These are phyloP conservation scores for Backusella sp. DNA, from an alignment of 192 early-diverging fungal genomes.

Conservation along the genomic window DNA sequence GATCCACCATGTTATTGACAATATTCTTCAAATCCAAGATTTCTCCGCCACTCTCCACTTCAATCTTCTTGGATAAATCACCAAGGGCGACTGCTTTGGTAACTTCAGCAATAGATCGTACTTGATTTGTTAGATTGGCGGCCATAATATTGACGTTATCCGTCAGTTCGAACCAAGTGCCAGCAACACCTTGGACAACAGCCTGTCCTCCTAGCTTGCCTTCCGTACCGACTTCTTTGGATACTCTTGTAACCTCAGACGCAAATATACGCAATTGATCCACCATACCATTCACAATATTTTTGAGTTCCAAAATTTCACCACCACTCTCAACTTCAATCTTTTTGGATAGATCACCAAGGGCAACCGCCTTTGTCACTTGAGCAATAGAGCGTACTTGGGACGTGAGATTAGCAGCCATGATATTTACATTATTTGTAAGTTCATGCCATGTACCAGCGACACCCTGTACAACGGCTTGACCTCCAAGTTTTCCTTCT, in stretches of 20 bases:
- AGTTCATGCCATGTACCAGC: no score
- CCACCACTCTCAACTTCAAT: constrained; percentile 63
- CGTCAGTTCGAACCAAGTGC: constrained; percentile 57
- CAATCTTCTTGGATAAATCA: constrained; percentile 50
- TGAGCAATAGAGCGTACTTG: constrained; percentile 52
- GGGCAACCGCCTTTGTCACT: constrained; percentile 63
- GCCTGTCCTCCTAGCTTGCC: constrained; percentile 64
- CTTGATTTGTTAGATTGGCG: constrained; percentile 50
- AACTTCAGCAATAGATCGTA: constrained; percentile 53
- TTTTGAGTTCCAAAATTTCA: constrained; percentile 66
- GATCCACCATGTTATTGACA: constrained; percentile 65
- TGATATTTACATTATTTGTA: no score
- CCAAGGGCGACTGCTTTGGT: constrained; percentile 51
- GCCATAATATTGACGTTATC: constrained; percentile 63
- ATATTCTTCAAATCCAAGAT: constrained; percentile 57
- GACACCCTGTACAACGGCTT: no score
- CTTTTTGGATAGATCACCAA: constrained; percentile 63
- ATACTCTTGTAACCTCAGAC: constrained; percentile 60
- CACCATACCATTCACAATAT: constrained; percentile 69
- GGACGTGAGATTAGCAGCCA: no score
- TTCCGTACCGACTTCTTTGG: constrained; percentile 63
- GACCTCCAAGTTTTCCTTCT: no score
- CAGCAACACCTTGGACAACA: constrained; percentile 48
- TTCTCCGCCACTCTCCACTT: constrained; percentile 50
- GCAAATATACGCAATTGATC: constrained; percentile 51